Evolutionary conservation across 306 rosid species (phyloP).

Genomic region (Citrullus amarus): DNA sequence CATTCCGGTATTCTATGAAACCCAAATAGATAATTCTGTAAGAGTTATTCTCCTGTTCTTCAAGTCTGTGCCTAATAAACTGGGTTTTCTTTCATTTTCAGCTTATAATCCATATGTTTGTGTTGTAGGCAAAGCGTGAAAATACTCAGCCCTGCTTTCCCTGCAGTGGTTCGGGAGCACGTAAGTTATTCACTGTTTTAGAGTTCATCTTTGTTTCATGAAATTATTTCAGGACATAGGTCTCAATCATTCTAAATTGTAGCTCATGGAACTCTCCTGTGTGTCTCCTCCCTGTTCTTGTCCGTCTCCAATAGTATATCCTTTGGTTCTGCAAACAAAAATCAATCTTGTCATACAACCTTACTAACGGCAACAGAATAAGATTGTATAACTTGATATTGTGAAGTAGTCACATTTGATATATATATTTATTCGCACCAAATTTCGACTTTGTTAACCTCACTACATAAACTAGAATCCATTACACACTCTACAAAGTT

Average conservation of each 20-base stretch:
- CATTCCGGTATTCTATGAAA: constrained; percentile 76
- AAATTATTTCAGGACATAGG: not conserved
- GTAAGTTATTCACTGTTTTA: constrained; percentile 31
- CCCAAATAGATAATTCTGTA: constrained; percentile 84
- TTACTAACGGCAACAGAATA: not conserved
- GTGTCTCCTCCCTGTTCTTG: not conserved
- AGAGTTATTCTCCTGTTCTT: constrained; percentile 13
- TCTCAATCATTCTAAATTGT: not conserved
- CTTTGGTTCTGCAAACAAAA: not conserved
- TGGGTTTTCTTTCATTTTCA: not conserved
- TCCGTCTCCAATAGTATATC: not conserved
- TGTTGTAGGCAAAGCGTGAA: constrained; percentile 72
- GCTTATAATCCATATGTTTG: not conserved
- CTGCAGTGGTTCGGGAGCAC: constrained; percentile 89
- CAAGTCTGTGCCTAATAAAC: not conserved
- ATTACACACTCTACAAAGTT: not conserved
- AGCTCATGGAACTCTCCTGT: not conserved
- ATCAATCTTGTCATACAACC: not conserved
- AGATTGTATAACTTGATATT: not conserved
- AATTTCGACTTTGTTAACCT: not conserved
- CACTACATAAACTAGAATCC: not conserved
- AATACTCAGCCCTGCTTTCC: constrained; percentile 96
- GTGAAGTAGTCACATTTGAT: not conserved
- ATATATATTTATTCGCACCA: not conserved
- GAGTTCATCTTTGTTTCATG: not conserved